Percentiles rank a stretch among this genome's conserved stretches.
These are phyloP conservation scores for Cercospora zeina DNA, from an alignment of 2,329 filamentous ascomycete species.

Conservation along the genomic window DNA sequence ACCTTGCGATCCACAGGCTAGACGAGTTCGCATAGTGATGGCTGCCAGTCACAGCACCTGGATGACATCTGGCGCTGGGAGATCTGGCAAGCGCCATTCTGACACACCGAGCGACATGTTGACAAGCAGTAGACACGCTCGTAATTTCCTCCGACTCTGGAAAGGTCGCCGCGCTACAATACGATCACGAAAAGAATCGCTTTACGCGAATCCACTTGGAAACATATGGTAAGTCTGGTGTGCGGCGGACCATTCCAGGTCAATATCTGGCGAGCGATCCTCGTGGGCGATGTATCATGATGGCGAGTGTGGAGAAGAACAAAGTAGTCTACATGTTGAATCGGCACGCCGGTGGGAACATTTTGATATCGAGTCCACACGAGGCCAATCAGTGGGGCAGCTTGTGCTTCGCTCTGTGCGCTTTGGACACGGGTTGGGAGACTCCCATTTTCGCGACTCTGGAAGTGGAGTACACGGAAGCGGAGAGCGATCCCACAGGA, in stretches of 20 bases:
- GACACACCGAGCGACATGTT: constrained; percentile 11
- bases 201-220: constrained; percentile 91
- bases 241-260: constrained; percentile 88
- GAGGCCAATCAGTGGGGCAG: constrained; percentile 94
- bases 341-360: constrained; percentile 87
- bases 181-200: constrained; percentile 78
- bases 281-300: constrained; percentile 90
- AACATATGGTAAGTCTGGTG: constrained; percentile 96
- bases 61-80: constrained; percentile 9
- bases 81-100: constrained; percentile 1
- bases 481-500: constrained; percentile 86
- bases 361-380: constrained; percentile 94
- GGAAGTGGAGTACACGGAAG: constrained; percentile 89
- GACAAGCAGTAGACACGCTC: constrained; percentile 71
- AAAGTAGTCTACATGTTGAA: constrained; percentile 99
- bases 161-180: constrained; percentile 91
- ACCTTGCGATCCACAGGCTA: constrained; percentile 3
- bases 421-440: constrained; percentile 92
- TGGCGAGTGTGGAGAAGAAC: constrained; percentile 96
- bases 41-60: constrained; percentile 23
- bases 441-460: constrained; percentile 95
- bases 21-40: constrained; percentile 51
- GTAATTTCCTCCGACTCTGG: constrained; percentile 95
- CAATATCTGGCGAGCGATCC: constrained; percentile 96
- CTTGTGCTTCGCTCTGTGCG: constrained; percentile 81